phyloP scores from a whole-genome alignment of 768 basidiomycete genomes.

The Infundibulicybe gibba region DNA sequence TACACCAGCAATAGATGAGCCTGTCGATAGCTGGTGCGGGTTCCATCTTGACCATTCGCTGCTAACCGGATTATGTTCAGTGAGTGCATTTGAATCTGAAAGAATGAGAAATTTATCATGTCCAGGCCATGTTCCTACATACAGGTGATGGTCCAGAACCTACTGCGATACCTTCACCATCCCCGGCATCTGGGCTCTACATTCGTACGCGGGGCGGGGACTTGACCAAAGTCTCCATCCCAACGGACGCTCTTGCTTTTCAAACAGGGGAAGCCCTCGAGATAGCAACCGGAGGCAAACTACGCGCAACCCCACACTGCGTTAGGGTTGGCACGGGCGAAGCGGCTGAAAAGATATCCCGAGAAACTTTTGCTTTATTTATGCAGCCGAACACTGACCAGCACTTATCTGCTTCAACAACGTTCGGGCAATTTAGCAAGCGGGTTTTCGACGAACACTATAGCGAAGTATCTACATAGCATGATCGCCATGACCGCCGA shows the following conservation, averaged over 20 bases:
- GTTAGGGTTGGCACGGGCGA: conserved; percentile 66
- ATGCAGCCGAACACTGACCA: conserved; percentile 88
- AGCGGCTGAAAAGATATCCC: conserved; percentile 47
- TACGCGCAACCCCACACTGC: conserved; percentile 94
- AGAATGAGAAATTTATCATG: too few species aligned
- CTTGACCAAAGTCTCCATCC: conserved; percentile 83
- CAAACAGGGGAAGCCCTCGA: conserved; percentile 97
- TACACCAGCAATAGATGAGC: conserved; percentile 47
- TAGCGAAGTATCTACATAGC: conserved; percentile 19
- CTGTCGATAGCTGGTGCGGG: conserved; percentile 90
- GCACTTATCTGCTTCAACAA: conserved; percentile 61
- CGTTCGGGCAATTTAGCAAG: conserved; percentile 91
- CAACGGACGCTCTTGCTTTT: conserved; percentile 82
- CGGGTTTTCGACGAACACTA: conserved; percentile 67
- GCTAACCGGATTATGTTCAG: conserved; percentile 90
- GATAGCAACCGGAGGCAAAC: conserved; percentile 73
- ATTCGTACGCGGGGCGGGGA: conserved; percentile 82
- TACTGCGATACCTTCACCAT: conserved; percentile 59
- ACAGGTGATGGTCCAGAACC: conserved; percentile 38
- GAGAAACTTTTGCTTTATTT: conserved; percentile 89
- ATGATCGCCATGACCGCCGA: too few species aligned
- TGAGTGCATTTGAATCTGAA: conserved; percentile 39
- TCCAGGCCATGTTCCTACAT: conserved; percentile 80
- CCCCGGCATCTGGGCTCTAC: conserved; percentile 80
- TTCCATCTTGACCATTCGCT: conserved; percentile 92